A percentile compares a stretch with the other conserved stretches of the same genome.
phyloP scores from a whole-genome alignment of 2,329 filamentous ascomycete species.

The Ustilaginoidea virens region DNA sequence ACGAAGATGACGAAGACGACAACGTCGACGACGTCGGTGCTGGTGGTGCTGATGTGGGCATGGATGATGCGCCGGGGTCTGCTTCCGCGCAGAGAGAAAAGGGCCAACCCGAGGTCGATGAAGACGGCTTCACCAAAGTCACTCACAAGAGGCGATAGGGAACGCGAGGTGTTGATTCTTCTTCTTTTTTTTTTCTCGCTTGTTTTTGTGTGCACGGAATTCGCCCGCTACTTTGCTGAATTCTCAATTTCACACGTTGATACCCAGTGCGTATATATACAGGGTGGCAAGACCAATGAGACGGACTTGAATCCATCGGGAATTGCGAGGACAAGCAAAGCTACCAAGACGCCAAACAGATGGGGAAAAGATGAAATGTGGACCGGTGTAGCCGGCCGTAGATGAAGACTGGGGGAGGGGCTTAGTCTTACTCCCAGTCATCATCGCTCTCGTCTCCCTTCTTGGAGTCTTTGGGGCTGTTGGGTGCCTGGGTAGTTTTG shows the following conservation, averaged over 20 bases:
- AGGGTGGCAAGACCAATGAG: slow-evolving; percentile 1
- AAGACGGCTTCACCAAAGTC: slow-evolving; percentile 69
- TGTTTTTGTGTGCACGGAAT: neutral
- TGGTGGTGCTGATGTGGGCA: slow-evolving; percentile 43
- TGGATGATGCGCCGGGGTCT: slow-evolving; percentile 59
- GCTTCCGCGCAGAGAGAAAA: slow-evolving; percentile 50
- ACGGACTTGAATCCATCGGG: slow-evolving; percentile 4
- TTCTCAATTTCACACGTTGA: slow-evolving; percentile 7
- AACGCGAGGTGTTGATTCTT: slow-evolving; percentile 4
- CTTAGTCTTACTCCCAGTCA: slow-evolving; percentile 7
- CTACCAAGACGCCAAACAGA: slow-evolving; percentile 19
- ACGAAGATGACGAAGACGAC: slow-evolving; percentile 46
- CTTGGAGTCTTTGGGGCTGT: slow-evolving; percentile 41
- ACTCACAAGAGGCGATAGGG: slow-evolving; percentile 47
- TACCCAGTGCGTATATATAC: slow-evolving; percentile 11
- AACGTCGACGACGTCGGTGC: slow-evolving; percentile 45
- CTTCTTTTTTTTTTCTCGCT: too few relatives aligned
- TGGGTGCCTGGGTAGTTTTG: slow-evolving; percentile 61
- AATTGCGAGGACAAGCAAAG: slow-evolving; percentile 9
- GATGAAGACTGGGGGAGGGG: too few relatives aligned
- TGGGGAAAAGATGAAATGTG: too few relatives aligned
- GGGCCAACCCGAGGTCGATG: slow-evolving; percentile 55
- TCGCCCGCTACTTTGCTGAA: neutral
- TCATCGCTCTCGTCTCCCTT: slow-evolving; percentile 28
- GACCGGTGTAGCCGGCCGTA: too few relatives aligned